These are phyloP conservation scores for Paulownia fortunei DNA, from an alignment of 257 asterid species.

Conservation along the genomic window DNA sequence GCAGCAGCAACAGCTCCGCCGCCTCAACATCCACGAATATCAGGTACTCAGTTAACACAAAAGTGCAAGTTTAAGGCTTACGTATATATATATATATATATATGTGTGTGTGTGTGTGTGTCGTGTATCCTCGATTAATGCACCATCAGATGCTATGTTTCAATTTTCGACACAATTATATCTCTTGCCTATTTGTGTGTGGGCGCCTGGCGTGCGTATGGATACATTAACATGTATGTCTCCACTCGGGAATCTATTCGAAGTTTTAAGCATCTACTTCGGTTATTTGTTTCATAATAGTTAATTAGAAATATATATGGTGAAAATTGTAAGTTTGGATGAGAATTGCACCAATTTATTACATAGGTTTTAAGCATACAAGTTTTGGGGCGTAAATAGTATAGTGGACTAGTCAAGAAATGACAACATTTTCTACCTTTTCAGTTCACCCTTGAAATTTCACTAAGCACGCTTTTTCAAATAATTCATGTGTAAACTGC, in stretches of 20 bases:
- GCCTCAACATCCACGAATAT: slow-evolving; percentile 95
- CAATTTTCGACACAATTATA: no score
- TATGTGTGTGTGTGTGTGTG: no score
- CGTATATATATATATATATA: no score
- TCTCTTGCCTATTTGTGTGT: no score
- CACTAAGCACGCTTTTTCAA: no score
- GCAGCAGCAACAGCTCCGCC: slow-evolving; percentile 99
- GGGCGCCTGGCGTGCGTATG: no score
- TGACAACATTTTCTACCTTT: neutral
- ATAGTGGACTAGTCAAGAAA: neutral
- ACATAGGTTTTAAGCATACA: neutral
- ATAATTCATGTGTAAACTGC: neutral
- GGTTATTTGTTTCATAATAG: no score
- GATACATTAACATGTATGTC: no score
- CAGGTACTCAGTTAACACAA: slow-evolving; percentile 76
- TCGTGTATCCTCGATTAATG: no score
- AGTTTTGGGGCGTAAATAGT: slow-evolving; percentile 13
- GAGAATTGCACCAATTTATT: slow-evolving; percentile 7
- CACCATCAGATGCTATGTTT: no score
- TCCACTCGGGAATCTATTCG: neutral
- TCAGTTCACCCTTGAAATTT: slow-evolving; percentile 18
- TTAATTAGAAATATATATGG: no score
- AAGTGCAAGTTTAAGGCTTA: no score
- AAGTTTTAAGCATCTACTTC: slow-evolving; percentile 27
- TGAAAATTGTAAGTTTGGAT: neutral